Percentiles rank a stretch among this genome's conserved stretches.
These are phyloP conservation scores for Alternaria dauci DNA, from an alignment of 2,329 filamentous ascomycete species.

Conservation along the genomic window DNA sequence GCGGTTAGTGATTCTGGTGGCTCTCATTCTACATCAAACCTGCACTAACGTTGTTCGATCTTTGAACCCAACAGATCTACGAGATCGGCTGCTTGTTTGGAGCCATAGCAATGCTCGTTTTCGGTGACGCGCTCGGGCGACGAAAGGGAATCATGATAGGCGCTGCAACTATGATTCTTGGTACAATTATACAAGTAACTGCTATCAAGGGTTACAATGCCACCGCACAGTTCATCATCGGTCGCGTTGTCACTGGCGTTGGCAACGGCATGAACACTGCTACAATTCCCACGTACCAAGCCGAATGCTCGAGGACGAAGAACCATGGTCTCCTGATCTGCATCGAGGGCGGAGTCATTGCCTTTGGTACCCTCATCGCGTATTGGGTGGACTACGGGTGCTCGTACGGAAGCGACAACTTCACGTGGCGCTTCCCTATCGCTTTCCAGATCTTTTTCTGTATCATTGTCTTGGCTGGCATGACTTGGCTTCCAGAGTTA, in stretches of 20 bases:
- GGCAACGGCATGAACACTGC: neutral
- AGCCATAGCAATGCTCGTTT: neutral
- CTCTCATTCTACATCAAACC: neutral
- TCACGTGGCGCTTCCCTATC: neutral
- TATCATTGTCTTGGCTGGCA: neutral
- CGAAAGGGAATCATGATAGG: neutral
- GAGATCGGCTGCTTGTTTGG: neutral
- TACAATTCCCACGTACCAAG: neutral
- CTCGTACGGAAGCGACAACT: neutral
- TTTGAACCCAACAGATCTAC: neutral
- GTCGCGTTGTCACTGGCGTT: neutral
- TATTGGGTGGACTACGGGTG: neutral
- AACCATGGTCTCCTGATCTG: neutral
- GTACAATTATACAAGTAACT: neutral
- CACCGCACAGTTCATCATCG: neutral
- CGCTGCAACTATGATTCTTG: neutral
- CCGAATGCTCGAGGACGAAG: neutral
- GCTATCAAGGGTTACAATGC: neutral
- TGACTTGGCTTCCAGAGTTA: neutral
- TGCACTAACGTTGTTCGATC: neutral
- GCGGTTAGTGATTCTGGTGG: neutral
- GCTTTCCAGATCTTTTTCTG: neutral
- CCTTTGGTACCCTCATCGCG: neutral
- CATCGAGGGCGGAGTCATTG: neutral
- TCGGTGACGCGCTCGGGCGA: neutral